These are phyloP conservation scores for Flaveria brownii DNA, from an alignment of 129 eudicot species.

Conservation along the genomic window DNA sequence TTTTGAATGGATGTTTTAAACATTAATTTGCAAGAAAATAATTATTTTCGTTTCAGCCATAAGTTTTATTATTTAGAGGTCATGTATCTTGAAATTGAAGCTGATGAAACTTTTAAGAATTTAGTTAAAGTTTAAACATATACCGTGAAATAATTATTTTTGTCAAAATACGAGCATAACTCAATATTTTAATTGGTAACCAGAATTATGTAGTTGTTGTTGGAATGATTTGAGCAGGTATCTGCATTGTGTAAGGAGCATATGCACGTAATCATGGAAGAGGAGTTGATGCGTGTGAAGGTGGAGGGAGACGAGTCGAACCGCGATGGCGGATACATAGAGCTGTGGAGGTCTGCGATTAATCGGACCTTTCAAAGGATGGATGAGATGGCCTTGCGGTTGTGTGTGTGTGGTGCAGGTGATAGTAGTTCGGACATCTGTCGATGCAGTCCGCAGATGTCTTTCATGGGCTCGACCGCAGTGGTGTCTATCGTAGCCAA, in stretches of 20 bases:
- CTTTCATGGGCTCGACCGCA: slow-evolving; percentile 49
- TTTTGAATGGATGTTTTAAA: too few relatives aligned
- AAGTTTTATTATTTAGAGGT: too few relatives aligned
- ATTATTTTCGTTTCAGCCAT: not conserved
- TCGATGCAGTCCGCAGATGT: slow-evolving; percentile 24
- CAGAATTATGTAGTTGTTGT: not conserved
- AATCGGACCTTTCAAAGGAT: slow-evolving; percentile 33
- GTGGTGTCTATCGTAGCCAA: slow-evolving; percentile 41
- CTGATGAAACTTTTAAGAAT: too few relatives aligned
- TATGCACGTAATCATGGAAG: slow-evolving; percentile 45
- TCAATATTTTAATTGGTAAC: not conserved
- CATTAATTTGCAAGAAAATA: not conserved
- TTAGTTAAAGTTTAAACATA: too few relatives aligned
- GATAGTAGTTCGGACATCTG: slow-evolving; percentile 18
- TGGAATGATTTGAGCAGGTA: slow-evolving; percentile 36
- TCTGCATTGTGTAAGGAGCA: slow-evolving; percentile 45
- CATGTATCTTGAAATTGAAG: too few relatives aligned
- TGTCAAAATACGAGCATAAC: too few relatives aligned
- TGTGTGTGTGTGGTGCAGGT: slow-evolving; percentile 29
- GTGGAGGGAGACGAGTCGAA: not conserved
- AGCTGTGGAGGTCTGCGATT: slow-evolving; percentile 39
- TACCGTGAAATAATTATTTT: too few relatives aligned
- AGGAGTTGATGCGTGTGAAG: slow-evolving; percentile 43
- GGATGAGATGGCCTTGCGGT: slow-evolving; percentile 40
- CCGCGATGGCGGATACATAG: slow-evolving; percentile 18